Conservation (phyloP, 148 eudicot genomes). For the Fagopyrum esculentum region DNA sequence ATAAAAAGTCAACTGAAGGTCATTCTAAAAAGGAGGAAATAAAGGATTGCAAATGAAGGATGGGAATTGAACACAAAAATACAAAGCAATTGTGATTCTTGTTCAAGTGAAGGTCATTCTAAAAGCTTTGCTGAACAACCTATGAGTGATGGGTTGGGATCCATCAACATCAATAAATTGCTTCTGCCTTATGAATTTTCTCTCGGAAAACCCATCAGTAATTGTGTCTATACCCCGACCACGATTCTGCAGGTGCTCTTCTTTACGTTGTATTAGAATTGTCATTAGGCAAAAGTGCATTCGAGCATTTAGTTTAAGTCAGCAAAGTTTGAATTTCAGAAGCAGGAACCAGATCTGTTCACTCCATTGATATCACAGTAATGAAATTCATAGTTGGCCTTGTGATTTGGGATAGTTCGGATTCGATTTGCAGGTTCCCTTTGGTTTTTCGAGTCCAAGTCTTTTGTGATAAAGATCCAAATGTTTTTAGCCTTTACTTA, state of each 20-base stretch:
- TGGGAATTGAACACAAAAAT: neutral
- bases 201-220: too few relatives aligned
- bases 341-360: neutral
- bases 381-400: neutral
- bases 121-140: neutral
- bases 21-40: neutral
- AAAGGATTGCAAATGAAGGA: neutral
- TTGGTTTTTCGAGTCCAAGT: neutral
- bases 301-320: neutral
- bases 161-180: too few relatives aligned
- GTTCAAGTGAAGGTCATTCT: neutral
- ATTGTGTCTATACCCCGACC: neutral
- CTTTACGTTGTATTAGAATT: neutral
- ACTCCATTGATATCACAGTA: slow-evolving; percentile 1
- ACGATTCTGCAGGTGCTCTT: neutral
- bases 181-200: too few relatives aligned
- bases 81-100: too few relatives aligned
- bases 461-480: neutral
- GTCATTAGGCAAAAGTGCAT: neutral
- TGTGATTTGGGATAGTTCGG: neutral
- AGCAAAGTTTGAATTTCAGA: neutral
- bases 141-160: neutral
- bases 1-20: neutral
- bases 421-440: neutral
- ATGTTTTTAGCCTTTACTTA: too few relatives aligned